Percentiles rank a stretch among this genome's conserved stretches.
Conservation (phyloP, 306 rosid genomes). For the Gillenia trifoliata region DNA sequence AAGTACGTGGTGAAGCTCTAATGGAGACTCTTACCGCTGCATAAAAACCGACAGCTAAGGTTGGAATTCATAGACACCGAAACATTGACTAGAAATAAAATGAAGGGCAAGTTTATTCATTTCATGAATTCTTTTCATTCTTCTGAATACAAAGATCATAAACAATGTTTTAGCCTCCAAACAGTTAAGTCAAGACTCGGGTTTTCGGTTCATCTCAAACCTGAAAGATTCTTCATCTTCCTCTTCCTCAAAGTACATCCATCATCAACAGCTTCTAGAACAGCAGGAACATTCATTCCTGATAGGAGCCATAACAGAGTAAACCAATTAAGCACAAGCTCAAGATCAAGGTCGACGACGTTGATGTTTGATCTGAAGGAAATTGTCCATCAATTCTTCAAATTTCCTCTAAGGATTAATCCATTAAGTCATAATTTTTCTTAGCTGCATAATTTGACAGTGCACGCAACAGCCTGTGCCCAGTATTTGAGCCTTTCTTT, state of each 20-base stretch:
- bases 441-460: conserved; percentile 71
- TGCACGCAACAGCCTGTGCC: conserved; percentile 95
- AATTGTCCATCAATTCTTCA: not conserved
- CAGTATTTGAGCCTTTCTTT: conserved; percentile 88
- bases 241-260: conserved; percentile 18
- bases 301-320: not conserved
- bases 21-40: conserved; percentile 43
- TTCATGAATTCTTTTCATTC: conserved; percentile 15
- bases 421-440: not conserved
- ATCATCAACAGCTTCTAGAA: conserved; percentile 21
- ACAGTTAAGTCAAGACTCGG: conserved; percentile 22
- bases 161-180: conserved; percentile 9
- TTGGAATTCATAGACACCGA: conserved; percentile 25
- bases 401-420: not conserved
- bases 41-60: conserved; percentile 38
- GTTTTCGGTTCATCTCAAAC: conserved; percentile 37
- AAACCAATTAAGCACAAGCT: conserved; percentile 12
- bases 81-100: conserved; percentile 8
- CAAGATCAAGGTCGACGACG: not conserved
- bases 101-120: conserved; percentile 7
- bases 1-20: conserved; percentile 37
- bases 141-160: conserved; percentile 26
- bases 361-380: not conserved
- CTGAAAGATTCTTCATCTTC: conserved; percentile 35
- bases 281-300: conserved; percentile 19